Base-by-base conservation (phyloP, 2,329 filamentous ascomycete species). In the Aspergillus brasiliensis region DNA sequence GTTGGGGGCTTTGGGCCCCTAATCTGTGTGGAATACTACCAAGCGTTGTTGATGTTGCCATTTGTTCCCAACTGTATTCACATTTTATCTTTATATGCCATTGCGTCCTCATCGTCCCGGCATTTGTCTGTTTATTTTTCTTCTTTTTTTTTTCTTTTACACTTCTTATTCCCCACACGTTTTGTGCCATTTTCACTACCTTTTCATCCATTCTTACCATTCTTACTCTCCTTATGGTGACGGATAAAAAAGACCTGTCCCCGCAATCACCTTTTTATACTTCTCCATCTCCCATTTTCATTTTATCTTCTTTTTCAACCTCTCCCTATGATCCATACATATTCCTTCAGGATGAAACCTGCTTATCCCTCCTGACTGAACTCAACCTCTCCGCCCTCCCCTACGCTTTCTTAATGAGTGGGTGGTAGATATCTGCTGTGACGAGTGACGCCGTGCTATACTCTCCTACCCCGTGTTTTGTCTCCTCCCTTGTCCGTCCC, bases 81-180 rank as follows among this genome's bases (percentile, higher is more conserved):
- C 34, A 17, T 31, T 17, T 19, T n/a, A 28, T 28, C 15, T 64
- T 64, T 58, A 37, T 44, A 60, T 63, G 44, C 56, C 57, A 42
- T 40, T 44, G 56, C 55, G 51, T 57, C 51, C 15, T 27, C 11
- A 34, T 44, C 46, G n/a, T 25, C 46, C 44, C 27, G 63, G 62
- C 66, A 62, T 62, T 57, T 57, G 62, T 62, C 49, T 57, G 56
- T 62, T 61, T 64, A 38, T 62, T 67, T 63, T 62, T 62, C 61
- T 64, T 64, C 63, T 62, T 57, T 56, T 61, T 63, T 62, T 67
- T 55, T 62, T 70, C 61, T 62, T 64, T 60, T 65, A 64, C 64
- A 66, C 65, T 66, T 69, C 64, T 69, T 74, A 73, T 75, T 74
- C 71, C 71, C 71, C 71, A 69, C 73, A 68, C 65, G 68, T 72